phyloP scores from a whole-genome alignment of 257 asterid genomes.

The Solanum microdontum region DNA sequence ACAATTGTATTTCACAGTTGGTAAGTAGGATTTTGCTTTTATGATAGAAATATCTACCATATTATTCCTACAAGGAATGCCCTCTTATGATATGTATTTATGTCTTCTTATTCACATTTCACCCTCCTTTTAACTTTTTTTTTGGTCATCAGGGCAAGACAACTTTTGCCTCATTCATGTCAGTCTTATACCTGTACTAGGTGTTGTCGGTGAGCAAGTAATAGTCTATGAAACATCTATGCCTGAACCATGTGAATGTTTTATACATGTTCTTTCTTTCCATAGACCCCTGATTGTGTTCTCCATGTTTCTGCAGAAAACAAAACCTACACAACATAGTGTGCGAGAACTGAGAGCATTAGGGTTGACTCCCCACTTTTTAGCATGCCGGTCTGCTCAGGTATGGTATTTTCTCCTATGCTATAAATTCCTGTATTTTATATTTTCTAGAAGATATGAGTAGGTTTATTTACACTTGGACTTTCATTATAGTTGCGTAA shows the following conservation, averaged over 20 bases:
- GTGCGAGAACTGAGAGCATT: slow-evolving; percentile 69
- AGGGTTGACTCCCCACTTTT: slow-evolving; percentile 59
- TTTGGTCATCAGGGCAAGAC: slow-evolving; percentile 48
- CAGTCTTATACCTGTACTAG: slow-evolving; percentile 91
- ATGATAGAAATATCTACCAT: background rate
- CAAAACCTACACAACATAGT: slow-evolving; percentile 86
- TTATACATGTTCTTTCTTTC: background rate
- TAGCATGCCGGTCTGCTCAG: slow-evolving; percentile 74
- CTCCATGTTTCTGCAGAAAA: slow-evolving; percentile 39
- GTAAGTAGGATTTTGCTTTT: slow-evolving; percentile 27
- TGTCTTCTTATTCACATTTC: background rate
- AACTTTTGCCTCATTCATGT: slow-evolving; percentile 94
- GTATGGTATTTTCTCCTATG: slow-evolving; percentile 9
- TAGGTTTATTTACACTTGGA: background rate
- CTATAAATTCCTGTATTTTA: background rate
- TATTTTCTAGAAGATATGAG: background rate
- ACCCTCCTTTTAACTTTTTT: background rate
- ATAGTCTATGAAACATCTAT: slow-evolving; percentile 6
- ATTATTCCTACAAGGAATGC: background rate
- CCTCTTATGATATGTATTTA: background rate
- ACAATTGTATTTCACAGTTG: slow-evolving; percentile 79
- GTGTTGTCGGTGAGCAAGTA: slow-evolving; percentile 99
- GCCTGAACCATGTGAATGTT: background rate
- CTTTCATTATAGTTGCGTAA: background rate
- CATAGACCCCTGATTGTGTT: background rate